These are phyloP conservation scores for Cicer pinnatifidum DNA, from an alignment of 306 rosid species.

Conservation along the genomic window DNA sequence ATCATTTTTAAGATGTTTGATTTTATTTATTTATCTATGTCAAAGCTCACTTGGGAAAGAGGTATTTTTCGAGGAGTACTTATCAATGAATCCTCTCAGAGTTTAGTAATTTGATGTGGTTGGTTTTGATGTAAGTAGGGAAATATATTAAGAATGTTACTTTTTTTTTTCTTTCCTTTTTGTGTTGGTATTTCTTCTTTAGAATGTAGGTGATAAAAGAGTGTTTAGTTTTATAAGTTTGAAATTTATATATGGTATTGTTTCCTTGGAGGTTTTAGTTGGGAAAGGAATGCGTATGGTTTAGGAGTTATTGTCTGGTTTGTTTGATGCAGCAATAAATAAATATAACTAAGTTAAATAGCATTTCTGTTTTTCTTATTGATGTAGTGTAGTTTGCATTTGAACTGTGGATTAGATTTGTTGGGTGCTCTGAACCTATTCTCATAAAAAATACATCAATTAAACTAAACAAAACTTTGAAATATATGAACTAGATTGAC, in stretches of 20 bases:
- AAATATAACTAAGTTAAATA: background rate
- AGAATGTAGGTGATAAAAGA: background rate
- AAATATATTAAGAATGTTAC: background rate
- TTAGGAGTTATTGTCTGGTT: background rate
- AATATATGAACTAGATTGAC: no score
- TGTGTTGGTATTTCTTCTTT: conserved; percentile 18
- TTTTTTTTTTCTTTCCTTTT: background rate
- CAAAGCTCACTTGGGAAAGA: background rate
- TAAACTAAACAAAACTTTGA: no score
- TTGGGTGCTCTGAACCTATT: conserved; percentile 3
- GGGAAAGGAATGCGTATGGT: conserved; percentile 15
- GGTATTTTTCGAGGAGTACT: conserved; percentile 12
- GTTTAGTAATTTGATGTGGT: conserved; percentile 11
- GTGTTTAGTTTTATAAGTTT: conserved; percentile 1
- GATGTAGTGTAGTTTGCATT: no score
- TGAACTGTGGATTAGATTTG: no score
- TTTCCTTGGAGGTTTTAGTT: conserved; percentile 21
- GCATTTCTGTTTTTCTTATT: background rate
- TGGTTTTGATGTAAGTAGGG: background rate
- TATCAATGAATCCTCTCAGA: background rate
- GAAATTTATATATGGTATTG: background rate
- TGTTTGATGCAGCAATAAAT: conserved; percentile 5
- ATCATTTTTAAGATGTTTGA: background rate
- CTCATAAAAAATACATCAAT: no score
- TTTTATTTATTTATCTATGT: background rate